Evolutionary conservation across 78 protist species (phyloP).

Genomic region (Pigoraptor vietnamica): DNA sequence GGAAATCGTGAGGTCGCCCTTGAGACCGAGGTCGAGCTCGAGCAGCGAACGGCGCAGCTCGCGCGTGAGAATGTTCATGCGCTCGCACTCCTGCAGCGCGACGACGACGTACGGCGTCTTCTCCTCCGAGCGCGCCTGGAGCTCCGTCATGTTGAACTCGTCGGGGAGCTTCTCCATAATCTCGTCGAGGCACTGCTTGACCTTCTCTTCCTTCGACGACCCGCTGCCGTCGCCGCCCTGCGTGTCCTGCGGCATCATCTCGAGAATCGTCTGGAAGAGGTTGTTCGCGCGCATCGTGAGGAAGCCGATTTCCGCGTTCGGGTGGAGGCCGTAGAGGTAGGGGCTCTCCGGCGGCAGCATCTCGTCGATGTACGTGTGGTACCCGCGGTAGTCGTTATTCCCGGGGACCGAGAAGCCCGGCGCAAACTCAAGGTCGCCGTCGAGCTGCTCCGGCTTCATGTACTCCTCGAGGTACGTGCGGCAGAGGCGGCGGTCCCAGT

Average conservation of each 20-base stretch:
- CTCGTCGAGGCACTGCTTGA: slow-evolving; percentile 37
- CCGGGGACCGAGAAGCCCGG: slow-evolving; percentile 50
- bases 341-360: slow-evolving; percentile 74
- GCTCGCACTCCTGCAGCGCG: slow-evolving; percentile 70
- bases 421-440: slow-evolving; percentile 35
- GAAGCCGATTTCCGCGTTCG: slow-evolving; percentile 85
- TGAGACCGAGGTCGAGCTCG: slow-evolving; percentile 59
- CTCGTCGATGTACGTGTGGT: slow-evolving; percentile 58
- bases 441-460: slow-evolving; percentile 48
- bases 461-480: slow-evolving; percentile 53
- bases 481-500: slow-evolving; percentile 77
- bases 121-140: slow-evolving; percentile 25
- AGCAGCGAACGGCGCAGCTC: slow-evolving; percentile 49
- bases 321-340: slow-evolving; percentile 73
- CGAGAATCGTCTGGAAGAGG: slow-evolving; percentile 53
- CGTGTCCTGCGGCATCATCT: slow-evolving; percentile 55
- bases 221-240: slow-evolving; percentile 29
- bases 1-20: slow-evolving; percentile 66
- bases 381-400: slow-evolving; percentile 26
- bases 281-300: slow-evolving; percentile 34
- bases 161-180: slow-evolving; percentile 11
- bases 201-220: slow-evolving; percentile 5
- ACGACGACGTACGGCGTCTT: slow-evolving; percentile 51
- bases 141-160: slow-evolving; percentile 35
- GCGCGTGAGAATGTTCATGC: slow-evolving; percentile 54